These are phyloP conservation scores for Priceomyces fermenticarens DNA, from an alignment of 805 yeast species.

Conservation along the genomic window DNA sequence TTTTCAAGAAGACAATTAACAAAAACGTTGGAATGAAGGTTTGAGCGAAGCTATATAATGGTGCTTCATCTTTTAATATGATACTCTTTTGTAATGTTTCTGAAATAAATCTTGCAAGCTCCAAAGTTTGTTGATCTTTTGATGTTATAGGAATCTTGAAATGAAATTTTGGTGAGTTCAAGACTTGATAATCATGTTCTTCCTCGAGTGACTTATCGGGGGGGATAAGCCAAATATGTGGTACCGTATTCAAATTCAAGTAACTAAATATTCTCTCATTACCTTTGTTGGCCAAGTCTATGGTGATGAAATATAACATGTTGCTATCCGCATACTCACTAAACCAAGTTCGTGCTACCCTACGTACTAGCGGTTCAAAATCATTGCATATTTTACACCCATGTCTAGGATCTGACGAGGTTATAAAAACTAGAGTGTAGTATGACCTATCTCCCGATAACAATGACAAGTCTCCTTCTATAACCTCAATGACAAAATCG, in stretches of 20 bases:
- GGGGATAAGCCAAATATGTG: conserved; percentile 68
- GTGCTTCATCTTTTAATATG: conserved; percentile 39
- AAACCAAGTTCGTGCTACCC: conserved; percentile 43
- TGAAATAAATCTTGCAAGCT: conserved; percentile 55
- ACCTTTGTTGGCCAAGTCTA: conserved; percentile 45
- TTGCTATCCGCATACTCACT: conserved; percentile 40
- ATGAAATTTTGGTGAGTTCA: conserved; percentile 27
- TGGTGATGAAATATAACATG: conserved; percentile 44
- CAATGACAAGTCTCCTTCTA: conserved; percentile 37
- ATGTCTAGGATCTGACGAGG: conserved; percentile 43
- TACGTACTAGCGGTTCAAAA: conserved; percentile 38
- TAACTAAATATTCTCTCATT: conserved; percentile 41
- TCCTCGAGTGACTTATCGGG: conserved; percentile 30
- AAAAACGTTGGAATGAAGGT: conserved; percentile 47
- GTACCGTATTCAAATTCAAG: conserved; percentile 49
- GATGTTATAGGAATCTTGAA: conserved; percentile 36
- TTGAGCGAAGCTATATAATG: conserved; percentile 36
- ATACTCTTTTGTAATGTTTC: conserved; percentile 43
- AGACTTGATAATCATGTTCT: conserved; percentile 16
- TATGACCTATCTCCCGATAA: conserved; percentile 51
- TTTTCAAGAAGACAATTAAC: conserved; percentile 47
- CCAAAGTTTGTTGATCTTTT: conserved; percentile 36
- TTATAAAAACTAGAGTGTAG: conserved; percentile 49
- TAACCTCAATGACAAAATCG: conserved; percentile 41
- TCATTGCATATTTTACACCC: conserved; percentile 48